Base-by-base conservation (phyloP, 2,329 filamentous ascomycete genomes). In the Colletotrichum shisoi region DNA sequence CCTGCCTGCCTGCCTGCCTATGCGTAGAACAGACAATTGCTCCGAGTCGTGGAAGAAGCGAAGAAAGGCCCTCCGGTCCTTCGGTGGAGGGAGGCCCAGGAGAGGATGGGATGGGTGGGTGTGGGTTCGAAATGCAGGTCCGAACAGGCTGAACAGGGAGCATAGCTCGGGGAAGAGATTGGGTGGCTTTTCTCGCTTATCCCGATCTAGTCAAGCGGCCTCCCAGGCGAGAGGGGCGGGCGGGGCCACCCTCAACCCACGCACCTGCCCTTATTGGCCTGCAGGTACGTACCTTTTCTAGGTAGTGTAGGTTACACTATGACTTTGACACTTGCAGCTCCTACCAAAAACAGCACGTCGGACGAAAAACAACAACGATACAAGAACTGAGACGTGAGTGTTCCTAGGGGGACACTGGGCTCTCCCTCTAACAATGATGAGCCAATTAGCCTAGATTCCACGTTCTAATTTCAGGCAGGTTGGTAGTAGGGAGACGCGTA, bases 161-260 rank as follows among this genome's bases (percentile, higher is more conserved):
- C 19, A 52, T n/a, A 53, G 46, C 52, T 45, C 61, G 46, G 60
- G 64, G 60, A 24, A 46, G 54, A 64, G 61, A 64, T 65, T 68
- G 17, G 17, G 34, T 62, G 61, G 61, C 62, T 48, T 65, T 31
- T 17, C 3, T 46, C n/a, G 42, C 37, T 49, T 60, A 59, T 17
- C 21, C 54, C 13, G n/a, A 49, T 31, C 17, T 7, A 34, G 48
- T 34, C 12, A 64, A 31, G 39, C 8, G 24, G n/a, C 7, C 9
- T 17, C 27, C 24, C 40, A 66, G 54, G 34, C 58, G 52, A 62
- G 63, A 34, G 39, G 45, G 31, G 21, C 24, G 24, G 24, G 15
- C n/a, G 51, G 39, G n/a, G 37, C n/a, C 45, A 24, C 21, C 52
- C 56, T 53, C 59, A 37, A 49, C n/a, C 52, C 46, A 53, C 27